Evolutionary conservation across 2,329 filamentous ascomycete species (phyloP), one percentile per base, ranked within the genome.

Genomic region (Arthrobotrys entomopaga): DNA sequence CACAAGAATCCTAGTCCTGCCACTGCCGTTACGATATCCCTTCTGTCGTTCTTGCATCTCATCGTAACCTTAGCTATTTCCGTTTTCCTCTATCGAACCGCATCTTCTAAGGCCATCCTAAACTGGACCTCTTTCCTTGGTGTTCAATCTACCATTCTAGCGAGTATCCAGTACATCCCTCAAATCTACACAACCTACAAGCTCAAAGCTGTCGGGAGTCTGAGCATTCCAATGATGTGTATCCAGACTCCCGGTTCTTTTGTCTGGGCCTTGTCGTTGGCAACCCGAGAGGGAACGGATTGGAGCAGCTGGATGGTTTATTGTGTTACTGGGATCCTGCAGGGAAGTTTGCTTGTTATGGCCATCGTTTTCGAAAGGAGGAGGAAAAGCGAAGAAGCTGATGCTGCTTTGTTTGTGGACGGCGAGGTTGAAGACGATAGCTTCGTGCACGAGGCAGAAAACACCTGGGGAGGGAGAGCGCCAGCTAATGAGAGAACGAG

Each of bases 221-320:
- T 99, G 78, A 97, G 92, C 79, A 95, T 99, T 66, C 90, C 92
- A 3, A 98, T 97, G 90, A 98, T 99, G 93, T 91, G 91, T 80
- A 97, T 99, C 38, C 95, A 99, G 81, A 97, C 94, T 0, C 95
- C 95, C 0, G 95, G 95, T 0, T 93, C 92, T 71, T 89, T 97
- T 78, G 83, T 99, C 5, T 98, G 96, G 83, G 93, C 94, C 0
- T 89, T 86, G 11, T 97, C 93, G 80, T 83, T 99, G 49, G 92
- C 90, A 58, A 88, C 87, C 6, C 87, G 95, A 52, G 85, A 97
- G 19, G 95, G 95, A 0, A 85, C 85, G 79, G 88, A 86, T 38
- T 99, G 95, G 95, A 97, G 93, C 82, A 92, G 93, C 0, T 99
- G 95, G 95, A 89, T 92, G 8, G 89, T 98, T 13, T 96, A 94